These are phyloP conservation scores for Aspergillus hiratsukae DNA, from an alignment of 2,329 filamentous ascomycete species.

Conservation along the genomic window DNA sequence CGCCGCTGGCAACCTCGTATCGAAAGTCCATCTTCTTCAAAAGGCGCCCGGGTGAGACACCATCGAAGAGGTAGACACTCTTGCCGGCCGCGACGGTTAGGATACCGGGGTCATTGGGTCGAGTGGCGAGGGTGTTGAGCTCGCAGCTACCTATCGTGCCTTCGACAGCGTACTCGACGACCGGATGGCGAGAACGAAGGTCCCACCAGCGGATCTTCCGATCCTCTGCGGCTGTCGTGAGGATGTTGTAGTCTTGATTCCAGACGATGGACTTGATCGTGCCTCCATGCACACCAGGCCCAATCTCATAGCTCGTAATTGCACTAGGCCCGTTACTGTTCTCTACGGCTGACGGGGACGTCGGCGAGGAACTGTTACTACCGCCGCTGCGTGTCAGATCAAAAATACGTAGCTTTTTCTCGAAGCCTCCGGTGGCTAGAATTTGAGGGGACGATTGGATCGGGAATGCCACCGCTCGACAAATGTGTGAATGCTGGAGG, in stretches of 20 bases:
- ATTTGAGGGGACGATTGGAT: slow-evolving; percentile 72
- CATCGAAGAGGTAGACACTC: slow-evolving; percentile 87
- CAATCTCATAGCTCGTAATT: slow-evolving; percentile 77
- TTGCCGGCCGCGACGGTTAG: slow-evolving; percentile 92
- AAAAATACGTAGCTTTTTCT: slow-evolving; percentile 94
- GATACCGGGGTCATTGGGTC: slow-evolving; percentile 62
- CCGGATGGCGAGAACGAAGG: slow-evolving; percentile 67
- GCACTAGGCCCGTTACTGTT: slow-evolving; percentile 41
- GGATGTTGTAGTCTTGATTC: slow-evolving; percentile 79
- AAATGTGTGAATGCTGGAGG: slow-evolving; percentile 89
- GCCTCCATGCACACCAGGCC: slow-evolving; percentile 73
- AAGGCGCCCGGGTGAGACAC: slow-evolving; percentile 60
- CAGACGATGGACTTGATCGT: slow-evolving; percentile 97
- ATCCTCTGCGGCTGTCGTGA: slow-evolving; percentile 87
- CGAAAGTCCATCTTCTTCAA: slow-evolving; percentile 76
- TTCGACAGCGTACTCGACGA: slow-evolving; percentile 74
- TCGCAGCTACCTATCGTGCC: slow-evolving; percentile 90
- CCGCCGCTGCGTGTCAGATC: slow-evolving; percentile 63
- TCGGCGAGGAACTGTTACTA: slow-evolving; percentile 37
- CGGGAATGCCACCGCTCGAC: slow-evolving; percentile 86
- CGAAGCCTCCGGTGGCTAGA: slow-evolving; percentile 87
- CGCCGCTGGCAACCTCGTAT: slow-evolving; percentile 87
- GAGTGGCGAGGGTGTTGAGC: slow-evolving; percentile 64
- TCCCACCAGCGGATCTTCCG: slow-evolving; percentile 95
- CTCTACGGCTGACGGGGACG: slow-evolving; percentile 34